These are phyloP conservation scores for Lactarius trivialis DNA, from an alignment of 768 basidiomycete genomes.

Conservation along the genomic window DNA sequence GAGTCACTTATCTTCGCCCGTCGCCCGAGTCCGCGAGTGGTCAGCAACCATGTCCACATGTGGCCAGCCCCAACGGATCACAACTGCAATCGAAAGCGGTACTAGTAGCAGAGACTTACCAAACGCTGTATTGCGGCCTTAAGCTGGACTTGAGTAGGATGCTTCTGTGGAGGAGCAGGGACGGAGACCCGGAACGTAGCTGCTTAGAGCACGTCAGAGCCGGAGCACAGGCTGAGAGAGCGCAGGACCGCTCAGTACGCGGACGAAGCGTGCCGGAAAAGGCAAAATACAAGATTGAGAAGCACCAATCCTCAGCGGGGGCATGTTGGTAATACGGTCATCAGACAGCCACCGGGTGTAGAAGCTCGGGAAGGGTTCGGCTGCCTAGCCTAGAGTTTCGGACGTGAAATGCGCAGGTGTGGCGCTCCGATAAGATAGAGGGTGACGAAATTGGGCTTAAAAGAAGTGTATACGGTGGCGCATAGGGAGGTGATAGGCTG, in stretches of 20 bases:
- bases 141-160: too few relatives aligned
- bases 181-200: background rate
- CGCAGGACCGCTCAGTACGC: background rate
- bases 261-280: background rate
- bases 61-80: background rate
- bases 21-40: background rate
- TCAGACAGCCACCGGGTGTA: too few relatives aligned
- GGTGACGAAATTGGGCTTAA: background rate
- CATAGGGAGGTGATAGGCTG: background rate
- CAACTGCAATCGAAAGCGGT: too few relatives aligned
- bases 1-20: background rate
- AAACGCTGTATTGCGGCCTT: too few relatives aligned
- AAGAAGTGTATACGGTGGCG: background rate
- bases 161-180: too few relatives aligned
- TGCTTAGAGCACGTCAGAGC: background rate
- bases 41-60: too few relatives aligned
- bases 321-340: background rate
- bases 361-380: too few relatives aligned
- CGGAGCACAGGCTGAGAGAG: background rate
- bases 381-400: background rate
- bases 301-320: background rate
- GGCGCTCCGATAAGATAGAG: background rate
- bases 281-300: background rate
- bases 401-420: background rate
- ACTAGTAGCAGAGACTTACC: too few relatives aligned